These are phyloP conservation scores for Exophiala mesophila DNA, from an alignment of 2,329 filamentous ascomycete genomes.

Conservation along the genomic window DNA sequence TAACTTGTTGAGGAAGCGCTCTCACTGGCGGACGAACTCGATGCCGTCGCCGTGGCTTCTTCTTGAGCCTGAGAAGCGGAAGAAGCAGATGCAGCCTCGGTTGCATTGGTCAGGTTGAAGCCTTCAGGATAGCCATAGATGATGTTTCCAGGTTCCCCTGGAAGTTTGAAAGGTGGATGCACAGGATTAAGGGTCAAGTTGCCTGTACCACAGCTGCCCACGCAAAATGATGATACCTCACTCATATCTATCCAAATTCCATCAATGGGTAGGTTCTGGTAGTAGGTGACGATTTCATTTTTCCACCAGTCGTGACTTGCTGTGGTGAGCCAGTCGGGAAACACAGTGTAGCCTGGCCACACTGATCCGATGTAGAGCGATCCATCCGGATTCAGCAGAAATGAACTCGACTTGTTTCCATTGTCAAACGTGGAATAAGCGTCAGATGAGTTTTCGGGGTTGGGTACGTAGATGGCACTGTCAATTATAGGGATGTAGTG, in stretches of 20 bases:
- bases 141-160: constrained; percentile 58
- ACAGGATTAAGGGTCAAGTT: constrained; percentile 64
- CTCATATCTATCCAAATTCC: constrained; percentile 59
- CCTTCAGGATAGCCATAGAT: constrained; percentile 62
- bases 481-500: constrained; percentile 60
- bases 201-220: constrained; percentile 64
- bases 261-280: constrained; percentile 51
- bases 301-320: constrained; percentile 58
- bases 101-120: constrained; percentile 64
- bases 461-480: constrained; percentile 65
- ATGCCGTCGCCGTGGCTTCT: constrained; percentile 35
- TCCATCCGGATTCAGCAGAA: constrained; percentile 51
- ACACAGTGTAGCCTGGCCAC: constrained; percentile 57
- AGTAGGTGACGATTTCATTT: constrained; percentile 48
- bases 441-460: constrained; percentile 64
- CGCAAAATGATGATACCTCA: constrained; percentile 61
- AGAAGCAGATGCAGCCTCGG: constrained; percentile 59
- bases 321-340: constrained; percentile 56
- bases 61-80: constrained; percentile 51
- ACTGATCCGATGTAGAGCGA: constrained; percentile 52
- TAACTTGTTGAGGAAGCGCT: constrained; percentile 42
- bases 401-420: constrained; percentile 46
- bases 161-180: constrained; percentile 61
- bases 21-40: constrained; percentile 26
- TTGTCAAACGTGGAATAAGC: constrained; percentile 51